These are phyloP conservation scores for Pseudisothecium myosuroides DNA, from an alignment of 225 moss, liverwort and hornwort genomes.

Conservation along the genomic window DNA sequence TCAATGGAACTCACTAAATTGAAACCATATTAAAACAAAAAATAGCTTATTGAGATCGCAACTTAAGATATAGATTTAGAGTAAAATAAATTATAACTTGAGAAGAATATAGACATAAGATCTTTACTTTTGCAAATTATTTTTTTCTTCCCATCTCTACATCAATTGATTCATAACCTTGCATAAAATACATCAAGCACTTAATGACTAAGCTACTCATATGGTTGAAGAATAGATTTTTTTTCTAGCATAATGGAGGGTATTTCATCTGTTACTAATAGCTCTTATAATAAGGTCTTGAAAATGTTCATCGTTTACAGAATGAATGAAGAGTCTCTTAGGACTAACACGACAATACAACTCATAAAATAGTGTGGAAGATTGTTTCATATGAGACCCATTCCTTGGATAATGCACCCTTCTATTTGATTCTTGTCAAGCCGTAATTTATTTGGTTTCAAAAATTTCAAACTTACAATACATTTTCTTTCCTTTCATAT, in stretches of 20 bases:
- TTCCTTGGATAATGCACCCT: not conserved
- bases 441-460: not conserved
- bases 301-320: accelerated
- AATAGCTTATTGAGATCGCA: accelerated
- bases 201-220: accelerated
- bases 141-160: accelerated
- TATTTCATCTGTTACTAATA: accelerated
- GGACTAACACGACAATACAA: not conserved
- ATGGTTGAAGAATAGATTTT: accelerated
- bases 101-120: not conserved
- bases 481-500: not conserved
- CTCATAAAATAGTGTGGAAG: not conserved
- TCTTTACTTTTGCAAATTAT: not conserved
- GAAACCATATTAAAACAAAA: too few species aligned
- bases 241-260: accelerated
- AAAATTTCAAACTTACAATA: not conserved
- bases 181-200: not conserved
- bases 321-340: not conserved
- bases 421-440: not conserved
- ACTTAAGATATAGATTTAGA: not conserved
- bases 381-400: accelerated
- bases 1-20: not conserved
- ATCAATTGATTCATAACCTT: not conserved
- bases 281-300: not conserved
- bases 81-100: not conserved